A percentile compares a stretch with the other conserved stretches of the same genome.
phyloP scores from a whole-genome alignment of 202 grass and related monocot genomes.

The Schoenoplectus triqueter region DNA sequence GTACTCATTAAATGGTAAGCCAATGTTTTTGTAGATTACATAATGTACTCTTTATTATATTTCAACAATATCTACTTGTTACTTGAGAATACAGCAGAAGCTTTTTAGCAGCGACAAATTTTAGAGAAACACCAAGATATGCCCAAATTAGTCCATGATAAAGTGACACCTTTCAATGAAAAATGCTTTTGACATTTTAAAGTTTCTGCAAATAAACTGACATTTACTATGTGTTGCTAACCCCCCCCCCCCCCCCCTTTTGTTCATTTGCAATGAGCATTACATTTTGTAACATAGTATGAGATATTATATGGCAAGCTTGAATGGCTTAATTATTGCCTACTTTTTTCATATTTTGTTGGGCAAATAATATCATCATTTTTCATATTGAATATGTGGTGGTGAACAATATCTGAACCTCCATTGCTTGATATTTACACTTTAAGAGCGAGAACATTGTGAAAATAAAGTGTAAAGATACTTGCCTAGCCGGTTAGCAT shows the following conservation, averaged over 20 bases:
- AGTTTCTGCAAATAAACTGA: background rate
- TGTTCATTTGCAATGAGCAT: background rate
- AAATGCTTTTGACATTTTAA: background rate
- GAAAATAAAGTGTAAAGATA: background rate
- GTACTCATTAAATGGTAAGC: constrained; percentile 39
- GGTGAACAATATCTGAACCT: background rate
- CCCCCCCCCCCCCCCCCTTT: background rate
- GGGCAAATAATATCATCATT: background rate
- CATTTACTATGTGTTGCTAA: background rate
- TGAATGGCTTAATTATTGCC: constrained; percentile 4
- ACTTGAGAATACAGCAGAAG: background rate
- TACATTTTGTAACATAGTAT: background rate
- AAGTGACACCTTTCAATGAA: background rate
- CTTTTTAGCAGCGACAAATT: background rate
- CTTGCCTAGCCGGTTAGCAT: background rate
- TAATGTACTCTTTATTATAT: background rate
- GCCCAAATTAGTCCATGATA: background rate
- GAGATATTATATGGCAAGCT: background rate
- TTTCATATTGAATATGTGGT: background rate
- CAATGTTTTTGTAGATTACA: background rate
- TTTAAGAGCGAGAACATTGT: background rate
- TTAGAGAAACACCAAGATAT: constrained; percentile 1
- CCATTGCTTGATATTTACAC: background rate
- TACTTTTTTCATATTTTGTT: background rate
- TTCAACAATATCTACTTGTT: background rate